phyloP scores from a whole-genome alignment of 78 protist species.

The Dictyostelium brefeldianum region DNA sequence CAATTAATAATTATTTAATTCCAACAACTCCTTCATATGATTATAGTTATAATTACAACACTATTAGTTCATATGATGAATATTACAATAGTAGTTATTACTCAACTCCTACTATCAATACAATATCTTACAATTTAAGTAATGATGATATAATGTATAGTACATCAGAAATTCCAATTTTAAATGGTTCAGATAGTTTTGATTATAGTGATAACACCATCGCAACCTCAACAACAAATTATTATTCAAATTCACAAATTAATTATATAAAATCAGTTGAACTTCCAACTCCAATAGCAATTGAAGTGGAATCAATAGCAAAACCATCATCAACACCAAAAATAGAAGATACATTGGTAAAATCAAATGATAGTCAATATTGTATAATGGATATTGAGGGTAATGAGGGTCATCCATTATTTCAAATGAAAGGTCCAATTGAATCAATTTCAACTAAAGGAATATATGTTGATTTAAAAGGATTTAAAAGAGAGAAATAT shows the following conservation, averaged over 20 bases:
- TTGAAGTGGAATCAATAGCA: neutral
- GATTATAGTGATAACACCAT: neutral
- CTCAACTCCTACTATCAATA: neutral
- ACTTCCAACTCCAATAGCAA: neutral
- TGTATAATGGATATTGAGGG: neutral
- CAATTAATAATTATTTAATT: neutral
- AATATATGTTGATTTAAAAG: neutral
- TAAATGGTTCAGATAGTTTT: neutral
- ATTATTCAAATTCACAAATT: neutral
- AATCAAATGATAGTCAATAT: neutral
- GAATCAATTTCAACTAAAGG: neutral
- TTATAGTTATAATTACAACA: neutral
- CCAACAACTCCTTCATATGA: neutral
- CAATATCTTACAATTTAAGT: neutral
- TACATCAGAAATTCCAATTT: neutral
- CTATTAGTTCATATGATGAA: neutral
- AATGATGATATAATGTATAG: neutral
- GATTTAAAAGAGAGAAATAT: slow-evolving; percentile 4
- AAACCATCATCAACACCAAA: neutral
- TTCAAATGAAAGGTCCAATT: neutral
- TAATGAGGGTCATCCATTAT: neutral
- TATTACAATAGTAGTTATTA: neutral
- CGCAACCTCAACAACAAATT: neutral
- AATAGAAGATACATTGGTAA: neutral
- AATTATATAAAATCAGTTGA: neutral